A percentile compares a stretch with the other conserved stretches of the same genome.
phyloP scores from a whole-genome alignment of 768 basidiomycete genomes.

The Suillus paluster region DNA sequence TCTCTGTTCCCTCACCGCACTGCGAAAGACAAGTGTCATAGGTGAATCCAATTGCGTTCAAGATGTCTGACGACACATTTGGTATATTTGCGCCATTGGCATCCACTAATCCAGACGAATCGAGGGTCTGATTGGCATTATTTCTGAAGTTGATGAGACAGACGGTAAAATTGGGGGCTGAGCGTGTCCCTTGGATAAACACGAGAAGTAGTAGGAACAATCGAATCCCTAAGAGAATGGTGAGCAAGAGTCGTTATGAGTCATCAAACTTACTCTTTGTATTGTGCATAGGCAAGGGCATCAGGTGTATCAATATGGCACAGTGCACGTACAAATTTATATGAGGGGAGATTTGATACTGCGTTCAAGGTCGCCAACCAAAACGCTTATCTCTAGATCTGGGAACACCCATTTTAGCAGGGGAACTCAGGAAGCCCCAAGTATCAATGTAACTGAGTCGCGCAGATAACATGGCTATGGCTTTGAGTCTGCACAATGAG shows the following conservation, averaged over 20 bases:
- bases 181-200: background rate
- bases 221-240: background rate
- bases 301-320: background rate
- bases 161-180: slow-evolving; percentile 9
- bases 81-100: background rate
- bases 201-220: background rate
- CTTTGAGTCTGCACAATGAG: background rate
- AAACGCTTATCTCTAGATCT: too few relatives aligned
- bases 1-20: slow-evolving; percentile 17
- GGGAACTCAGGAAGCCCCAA: too few relatives aligned
- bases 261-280: background rate
- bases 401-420: too few relatives aligned
- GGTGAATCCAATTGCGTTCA: slow-evolving; percentile 16
- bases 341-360: too few relatives aligned
- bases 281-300: background rate
- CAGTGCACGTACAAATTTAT: background rate
- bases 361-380: background rate
- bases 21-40: background rate
- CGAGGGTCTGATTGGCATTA: slow-evolving; percentile 1
- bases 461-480: background rate
- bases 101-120: slow-evolving; percentile 7
- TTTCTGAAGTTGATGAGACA: slow-evolving; percentile 15
- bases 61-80: background rate
- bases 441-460: background rate
- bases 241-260: background rate